phyloP scores from a whole-genome alignment of 108 stramenopile species.

The Nitzschia palea region DNA sequence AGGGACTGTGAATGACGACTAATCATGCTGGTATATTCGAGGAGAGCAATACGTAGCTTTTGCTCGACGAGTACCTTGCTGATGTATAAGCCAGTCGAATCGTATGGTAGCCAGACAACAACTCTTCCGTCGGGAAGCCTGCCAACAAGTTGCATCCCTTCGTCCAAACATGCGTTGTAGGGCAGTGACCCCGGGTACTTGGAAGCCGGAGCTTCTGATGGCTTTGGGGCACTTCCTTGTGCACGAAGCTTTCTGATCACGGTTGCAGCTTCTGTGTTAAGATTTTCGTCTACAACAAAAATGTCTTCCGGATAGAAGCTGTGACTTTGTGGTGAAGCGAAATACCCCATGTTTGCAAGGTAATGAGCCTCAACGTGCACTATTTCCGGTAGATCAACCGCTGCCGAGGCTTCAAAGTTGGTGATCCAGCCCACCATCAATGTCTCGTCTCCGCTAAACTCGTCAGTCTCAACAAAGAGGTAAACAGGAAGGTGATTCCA shows the following conservation, averaged over 20 bases:
- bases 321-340: background rate
- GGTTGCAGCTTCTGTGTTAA: constrained; percentile 9
- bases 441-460: background rate
- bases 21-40: background rate
- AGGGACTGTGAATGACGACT: too few species aligned
- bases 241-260: constrained; percentile 18
- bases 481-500: constrained; percentile 26
- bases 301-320: background rate
- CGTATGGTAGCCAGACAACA: constrained; percentile 21
- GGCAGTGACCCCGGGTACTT: background rate
- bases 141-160: constrained; percentile 9
- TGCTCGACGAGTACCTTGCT: background rate
- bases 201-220: background rate
- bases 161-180: too few species aligned
- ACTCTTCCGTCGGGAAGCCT: constrained; percentile 31
- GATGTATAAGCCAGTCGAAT: constrained; percentile 22
- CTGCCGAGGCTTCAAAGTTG: background rate
- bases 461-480: constrained; percentile 16
- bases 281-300: constrained; percentile 16
- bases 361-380: constrained; percentile 27
- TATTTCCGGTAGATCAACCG: background rate
- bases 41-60: background rate
- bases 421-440: constrained; percentile 23
- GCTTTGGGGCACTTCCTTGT: background rate
- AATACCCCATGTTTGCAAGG: constrained; percentile 16